Conservation (phyloP, 176 grass and related monocot genomes). For the Bonia amplexicaulis region DNA sequence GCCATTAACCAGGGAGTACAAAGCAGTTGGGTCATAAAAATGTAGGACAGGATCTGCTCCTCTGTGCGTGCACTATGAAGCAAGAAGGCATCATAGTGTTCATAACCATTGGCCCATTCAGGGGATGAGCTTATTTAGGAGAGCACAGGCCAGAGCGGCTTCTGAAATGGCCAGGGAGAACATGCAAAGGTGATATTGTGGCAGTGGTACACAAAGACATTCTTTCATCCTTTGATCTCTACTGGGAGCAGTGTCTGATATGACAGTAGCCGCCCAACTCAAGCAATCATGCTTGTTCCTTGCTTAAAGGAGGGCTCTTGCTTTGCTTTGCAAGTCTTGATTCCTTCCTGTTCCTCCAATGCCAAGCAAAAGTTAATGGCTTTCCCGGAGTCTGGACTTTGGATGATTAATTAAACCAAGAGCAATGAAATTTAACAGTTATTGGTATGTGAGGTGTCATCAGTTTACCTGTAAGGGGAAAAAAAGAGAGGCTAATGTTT, state of each 20-base stretch:
- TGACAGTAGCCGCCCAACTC: slow-evolving; percentile 29
- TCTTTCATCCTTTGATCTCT: slow-evolving; percentile 26
- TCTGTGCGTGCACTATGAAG: slow-evolving; percentile 22
- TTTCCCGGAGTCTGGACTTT: background rate
- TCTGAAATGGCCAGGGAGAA: slow-evolving; percentile 3
- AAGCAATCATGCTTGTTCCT: slow-evolving; percentile 39
- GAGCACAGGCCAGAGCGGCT: background rate
- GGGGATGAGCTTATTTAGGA: slow-evolving; percentile 18
- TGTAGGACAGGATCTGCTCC: slow-evolving; percentile 24
- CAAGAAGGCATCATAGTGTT: slow-evolving; percentile 28
- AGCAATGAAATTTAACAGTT: background rate
- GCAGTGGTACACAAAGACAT: slow-evolving; percentile 17
- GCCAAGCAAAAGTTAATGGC: slow-evolving; percentile 24
- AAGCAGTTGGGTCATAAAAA: slow-evolving; percentile 43
- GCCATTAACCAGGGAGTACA: slow-evolving; percentile 36
- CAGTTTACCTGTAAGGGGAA: background rate
- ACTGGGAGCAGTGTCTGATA: slow-evolving; percentile 27
- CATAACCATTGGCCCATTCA: slow-evolving; percentile 27
- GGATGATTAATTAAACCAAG: background rate
- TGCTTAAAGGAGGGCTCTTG: slow-evolving; percentile 16
- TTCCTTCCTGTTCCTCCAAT: slow-evolving; percentile 45
- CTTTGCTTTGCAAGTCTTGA: slow-evolving; percentile 32
- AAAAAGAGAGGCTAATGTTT: background rate
- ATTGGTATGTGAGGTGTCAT: background rate
- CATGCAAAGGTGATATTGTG: background rate